Conservation (phyloP, 129 eudicot species). For the Flaveria bidentis region DNA sequence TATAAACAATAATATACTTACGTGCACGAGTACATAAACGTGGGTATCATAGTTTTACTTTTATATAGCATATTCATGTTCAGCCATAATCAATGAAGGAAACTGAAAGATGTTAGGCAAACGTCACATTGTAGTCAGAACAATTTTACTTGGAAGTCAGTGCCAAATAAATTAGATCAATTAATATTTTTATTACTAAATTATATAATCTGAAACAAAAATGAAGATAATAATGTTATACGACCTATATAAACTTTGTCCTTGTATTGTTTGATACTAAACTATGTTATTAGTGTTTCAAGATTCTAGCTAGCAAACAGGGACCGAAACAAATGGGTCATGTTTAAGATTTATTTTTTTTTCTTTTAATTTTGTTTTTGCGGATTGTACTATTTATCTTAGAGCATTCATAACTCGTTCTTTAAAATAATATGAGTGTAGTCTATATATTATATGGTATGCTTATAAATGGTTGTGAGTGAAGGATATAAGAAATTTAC, state of each 20-base stretch:
- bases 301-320: no score
- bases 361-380: no score
- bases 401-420: no score
- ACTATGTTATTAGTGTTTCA: not conserved
- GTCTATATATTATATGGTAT: no score
- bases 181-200: not conserved
- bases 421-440: no score
- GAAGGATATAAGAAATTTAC: no score
- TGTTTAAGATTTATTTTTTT: no score
- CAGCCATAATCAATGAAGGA: slow-evolving; percentile 16
- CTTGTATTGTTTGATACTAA: not conserved
- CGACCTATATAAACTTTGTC: not conserved
- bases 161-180: slow-evolving; percentile 25
- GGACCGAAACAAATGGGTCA: no score
- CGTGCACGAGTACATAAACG: slow-evolving; percentile 11
- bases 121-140: slow-evolving; percentile 35
- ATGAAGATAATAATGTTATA: not conserved
- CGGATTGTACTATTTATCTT: no score
- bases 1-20: not conserved
- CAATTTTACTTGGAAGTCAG: slow-evolving; percentile 21
- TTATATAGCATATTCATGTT: slow-evolving; percentile 5
- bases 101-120: slow-evolving; percentile 30
- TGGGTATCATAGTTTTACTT: not conserved
- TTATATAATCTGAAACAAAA: not conserved
- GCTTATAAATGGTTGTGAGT: no score